Evolutionary conservation across 305 asterid species (phyloP).

Genomic region (Solanum hybrid): DNA sequence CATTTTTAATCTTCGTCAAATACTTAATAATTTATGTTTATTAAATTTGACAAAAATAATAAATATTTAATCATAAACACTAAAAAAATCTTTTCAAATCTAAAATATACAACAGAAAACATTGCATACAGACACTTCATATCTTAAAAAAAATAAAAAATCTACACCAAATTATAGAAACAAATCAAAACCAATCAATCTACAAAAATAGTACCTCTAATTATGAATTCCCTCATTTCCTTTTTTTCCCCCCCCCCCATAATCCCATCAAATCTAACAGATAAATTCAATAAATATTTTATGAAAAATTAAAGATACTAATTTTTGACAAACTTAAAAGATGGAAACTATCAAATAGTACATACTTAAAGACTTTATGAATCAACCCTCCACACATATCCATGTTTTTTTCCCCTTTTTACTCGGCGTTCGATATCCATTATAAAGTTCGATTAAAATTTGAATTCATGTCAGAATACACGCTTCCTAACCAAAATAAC

Average conservation of each 20-base stretch:
- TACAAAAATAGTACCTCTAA: not conserved
- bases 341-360: too few relatives aligned
- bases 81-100: not conserved
- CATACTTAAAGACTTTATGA: not conserved
- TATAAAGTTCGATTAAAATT: accelerated
- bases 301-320: too few relatives aligned
- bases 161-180: not conserved
- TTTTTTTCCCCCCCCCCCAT: not conserved
- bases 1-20: not conserved
- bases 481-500: accelerated
- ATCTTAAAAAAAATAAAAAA: not conserved
- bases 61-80: not conserved
- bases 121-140: not conserved
- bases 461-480: too few relatives aligned
- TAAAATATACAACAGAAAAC: not conserved
- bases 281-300: not conserved
- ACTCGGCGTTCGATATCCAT: accelerated
- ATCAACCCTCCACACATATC: not conserved
- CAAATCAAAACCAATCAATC: not conserved
- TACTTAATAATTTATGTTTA: not conserved
- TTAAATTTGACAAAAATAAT: not conserved
- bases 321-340: too few relatives aligned
- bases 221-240: not conserved
- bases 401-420: not conserved
- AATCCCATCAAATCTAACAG: not conserved